phyloP scores from a whole-genome alignment of 2,329 filamentous ascomycete genomes.

The Phialophora tarda region DNA sequence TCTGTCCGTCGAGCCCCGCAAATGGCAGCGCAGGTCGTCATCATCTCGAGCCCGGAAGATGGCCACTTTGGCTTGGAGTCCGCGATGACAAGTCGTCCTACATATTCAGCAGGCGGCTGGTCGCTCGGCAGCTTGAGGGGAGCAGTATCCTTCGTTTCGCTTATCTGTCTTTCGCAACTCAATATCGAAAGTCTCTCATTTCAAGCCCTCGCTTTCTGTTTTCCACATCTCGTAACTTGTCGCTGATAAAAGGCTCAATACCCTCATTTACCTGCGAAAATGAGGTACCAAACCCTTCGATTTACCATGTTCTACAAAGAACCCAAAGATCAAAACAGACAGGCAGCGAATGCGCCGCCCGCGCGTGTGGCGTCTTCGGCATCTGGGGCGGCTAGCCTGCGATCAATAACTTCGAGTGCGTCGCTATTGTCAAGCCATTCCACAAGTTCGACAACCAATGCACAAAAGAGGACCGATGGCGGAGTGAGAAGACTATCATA shows the following conservation, averaged over 20 bases:
- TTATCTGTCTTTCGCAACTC: conserved; percentile 6
- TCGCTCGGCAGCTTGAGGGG: conserved; percentile 6
- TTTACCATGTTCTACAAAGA: conserved; percentile 41
- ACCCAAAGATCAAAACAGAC: conserved; percentile 30
- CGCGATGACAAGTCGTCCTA: conserved; percentile 9
- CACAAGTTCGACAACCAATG: conserved; percentile 14
- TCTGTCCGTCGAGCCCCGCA: not conserved
- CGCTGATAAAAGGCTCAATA: conserved; percentile 4
- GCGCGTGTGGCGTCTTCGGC: conserved; percentile 24
- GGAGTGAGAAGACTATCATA: conserved; percentile 14
- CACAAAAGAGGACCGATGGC: conserved; percentile 8
- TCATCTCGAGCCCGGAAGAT: conserved; percentile 13
- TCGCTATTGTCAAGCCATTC: conserved; percentile 35
- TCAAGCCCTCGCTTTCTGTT: conserved; percentile 1
- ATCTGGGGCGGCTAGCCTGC: conserved; percentile 31
- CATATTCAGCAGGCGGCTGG: conserved; percentile 12
- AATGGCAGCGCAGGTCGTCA: conserved; percentile 27
- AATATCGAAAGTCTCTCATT: conserved; percentile 14
- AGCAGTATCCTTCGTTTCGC: conserved; percentile 3
- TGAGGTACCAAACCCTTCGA: conserved; percentile 41
- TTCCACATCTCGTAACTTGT: not conserved
- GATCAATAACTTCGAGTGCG: conserved; percentile 33
- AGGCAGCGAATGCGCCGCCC: conserved; percentile 15
- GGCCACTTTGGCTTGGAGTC: conserved; percentile 11
- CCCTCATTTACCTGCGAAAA: conserved; percentile 16